phyloP scores from a whole-genome alignment of 371 early-diverging fungal genomes.

The Amoeboaphelidium protococcarum region DNA sequence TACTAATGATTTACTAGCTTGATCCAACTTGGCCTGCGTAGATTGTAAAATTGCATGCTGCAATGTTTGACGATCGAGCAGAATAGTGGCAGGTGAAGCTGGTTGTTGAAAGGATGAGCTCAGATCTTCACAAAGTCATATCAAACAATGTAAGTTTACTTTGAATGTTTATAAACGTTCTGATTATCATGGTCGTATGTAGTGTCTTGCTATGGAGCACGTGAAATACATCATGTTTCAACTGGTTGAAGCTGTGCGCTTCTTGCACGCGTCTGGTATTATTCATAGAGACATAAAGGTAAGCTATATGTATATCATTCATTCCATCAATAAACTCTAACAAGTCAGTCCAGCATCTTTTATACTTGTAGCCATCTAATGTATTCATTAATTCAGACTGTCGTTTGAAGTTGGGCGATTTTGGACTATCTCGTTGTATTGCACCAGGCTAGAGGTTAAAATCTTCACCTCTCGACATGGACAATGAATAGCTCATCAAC shows the following conservation, averaged over 20 bases:
- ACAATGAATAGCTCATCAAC: neutral
- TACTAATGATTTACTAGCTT: too few relatives aligned
- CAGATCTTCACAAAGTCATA: slow-evolving; percentile 21
- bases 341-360: neutral
- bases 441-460: too few relatives aligned
- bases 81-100: slow-evolving; percentile 4
- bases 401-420: slow-evolving; percentile 15
- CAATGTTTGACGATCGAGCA: neutral
- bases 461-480: neutral
- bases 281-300: slow-evolving; percentile 44
- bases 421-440: slow-evolving; percentile 1
- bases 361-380: slow-evolving; percentile 10
- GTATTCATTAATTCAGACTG: slow-evolving; percentile 23
- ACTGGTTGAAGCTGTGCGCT: slow-evolving; percentile 26
- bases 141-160: too few relatives aligned
- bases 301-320: slow-evolving; percentile 7
- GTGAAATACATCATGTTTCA: slow-evolving; percentile 29
- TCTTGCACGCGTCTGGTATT: slow-evolving; percentile 28
- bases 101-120: slow-evolving; percentile 24
- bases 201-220: slow-evolving; percentile 18
- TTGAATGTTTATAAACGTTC: too few relatives aligned
- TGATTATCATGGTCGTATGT: too few relatives aligned
- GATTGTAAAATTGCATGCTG: neutral
- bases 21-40: slow-evolving; percentile 10
- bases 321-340: neutral